Evolutionary conservation across 1,139 yeast genomes (phyloP), one percentile per base, ranked within the genome.

Genomic region (Arxiozyma heterogenica): DNA sequence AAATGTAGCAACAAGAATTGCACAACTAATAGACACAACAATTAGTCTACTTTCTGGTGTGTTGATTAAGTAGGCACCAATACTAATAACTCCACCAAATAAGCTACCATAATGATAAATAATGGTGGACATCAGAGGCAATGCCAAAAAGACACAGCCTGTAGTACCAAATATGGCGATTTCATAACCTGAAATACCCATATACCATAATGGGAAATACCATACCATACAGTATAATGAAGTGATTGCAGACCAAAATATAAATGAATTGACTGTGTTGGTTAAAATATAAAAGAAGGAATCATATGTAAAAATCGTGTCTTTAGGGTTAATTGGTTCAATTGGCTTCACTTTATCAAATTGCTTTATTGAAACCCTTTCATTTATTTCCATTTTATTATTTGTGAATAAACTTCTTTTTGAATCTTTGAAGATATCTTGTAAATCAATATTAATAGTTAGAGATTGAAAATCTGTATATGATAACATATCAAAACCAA

Each of bases 201-300:
- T 90, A 67, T 86, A 81, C 98, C 98, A 93, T 58, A 93, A 76
- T 20, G 98, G 98, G 76, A 93, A 93, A 73, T 87, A 89, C 98
- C 98, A 93, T 51, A 93, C 84, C 65, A 94, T 82, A 55, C 94
- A 77, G 52, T 90, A 86, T 58, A 93, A 74, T 0, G 96, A 80
- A 1, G 98, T 86, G 51, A 82, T 62, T 21, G 84, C 83, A 0
- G 97, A 77, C 96, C 97, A 93, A 67, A 87, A 87, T 55, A 88
- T 76, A 66, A 81, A 84, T 6, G 90, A 75, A 62, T 85, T 84
- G 59, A 77, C 62, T 22, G 74, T 66, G 63, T 82, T 80, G 42
- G 77, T 69, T 1, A 76, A 23, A 51, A 82, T 72, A 57, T 77
- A 79, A 39, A 73, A 50, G 52, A 67, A 65, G 1, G 82, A 65